These are phyloP conservation scores for Daucus carota DNA, from an alignment of 129 eudicot species.

Conservation along the genomic window DH1_v3.0 NC_030384.2:26659001-26659500, in stretches of 20 bases:
- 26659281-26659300: constrained; percentile 91
- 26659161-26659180: constrained; percentile 97
- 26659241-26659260: constrained; percentile 9
- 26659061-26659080: neutral
- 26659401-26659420: neutral
- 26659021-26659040: neutral
- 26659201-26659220: constrained; percentile 61
- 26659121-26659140: constrained; percentile 97
- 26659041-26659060: neutral
- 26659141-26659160: constrained; percentile 86
- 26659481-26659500: neutral
- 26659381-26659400: neutral
- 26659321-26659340: constrained; percentile 91
- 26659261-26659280: constrained; percentile 53
- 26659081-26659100: constrained; percentile 11
- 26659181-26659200: constrained; percentile 98
- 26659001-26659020: constrained; percentile 81
- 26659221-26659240: neutral
- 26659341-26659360: constrained; percentile 82
- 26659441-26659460: neutral
- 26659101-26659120: constrained; percentile 89
- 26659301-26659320: constrained; percentile 85
- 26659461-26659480: neutral
- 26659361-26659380: neutral
- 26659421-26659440: neutral